Base-by-base conservation (phyloP, 352 stramenopile genomes). In the Paralagenidium karlingii region DNA sequence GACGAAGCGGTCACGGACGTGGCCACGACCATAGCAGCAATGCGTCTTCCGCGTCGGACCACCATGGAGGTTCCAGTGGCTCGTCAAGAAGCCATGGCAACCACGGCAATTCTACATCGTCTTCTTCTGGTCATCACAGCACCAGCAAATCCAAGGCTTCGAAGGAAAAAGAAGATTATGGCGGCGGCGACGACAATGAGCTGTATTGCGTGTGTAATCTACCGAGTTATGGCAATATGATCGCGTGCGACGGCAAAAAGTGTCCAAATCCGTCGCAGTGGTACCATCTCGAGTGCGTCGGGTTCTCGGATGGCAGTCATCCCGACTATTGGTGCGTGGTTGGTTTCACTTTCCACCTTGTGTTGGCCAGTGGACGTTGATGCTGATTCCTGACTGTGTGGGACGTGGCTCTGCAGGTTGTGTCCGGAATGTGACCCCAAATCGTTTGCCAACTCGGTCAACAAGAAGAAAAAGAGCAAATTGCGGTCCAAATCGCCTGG, bases 141-240 rank as follows among this genome's bases (percentile, higher is more conserved):
- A 36, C 30, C 0, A 47, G 25, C 24, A 26, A 16, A 27, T 46
- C 49, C 34, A 68, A 58, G 45, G n/a, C n/a, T n/a, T n/a, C n/a
- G n/a, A n/a, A n/a, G n/a, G n/a, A n/a, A n/a, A 82, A 83, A 50
- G 75, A 74, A 48, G 63, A 79, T 45, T 53, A 74, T 19, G 67
- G 79, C 45, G 60, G 58, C 27, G 59, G 67, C 47, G 74, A 91
- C 40, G 74, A 88, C 63, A 88, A 91, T 45, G 74, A 88, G 48
- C 71, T 91, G 19, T 91, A 91, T 51, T 91, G 78, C 47, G 78
- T 91, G 47, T 91, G 78, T 53, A 83, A 87, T 53, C 52, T 82
- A 25, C 75, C 73, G 9, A 87, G 75, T 54, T 91, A 87, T 55
- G 78, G 78, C 46, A 85, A 86, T 51, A 91, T 91, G 78, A 91